Base-by-base conservation (phyloP, 768 basidiomycete species). In the Sarcodon aspratus region DNA sequence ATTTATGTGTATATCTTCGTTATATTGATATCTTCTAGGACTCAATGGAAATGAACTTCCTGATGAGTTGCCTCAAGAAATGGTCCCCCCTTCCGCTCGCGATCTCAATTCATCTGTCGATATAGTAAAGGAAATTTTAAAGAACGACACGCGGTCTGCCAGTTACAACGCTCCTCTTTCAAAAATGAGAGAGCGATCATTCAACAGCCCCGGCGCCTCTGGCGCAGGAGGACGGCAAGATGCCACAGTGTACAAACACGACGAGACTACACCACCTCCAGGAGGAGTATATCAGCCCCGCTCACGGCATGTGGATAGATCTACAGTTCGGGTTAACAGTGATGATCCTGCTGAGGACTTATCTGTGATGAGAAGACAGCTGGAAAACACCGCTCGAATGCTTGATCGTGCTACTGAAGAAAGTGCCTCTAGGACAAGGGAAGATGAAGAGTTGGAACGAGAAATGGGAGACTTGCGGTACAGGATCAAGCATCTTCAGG, bases 11-110 rank as follows among this genome's bases (percentile, higher is more conserved):
- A 13, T 18, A 18, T 2, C 18, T 38, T 38, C 18, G 4, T 4
- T 8, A 42, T 27, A 42, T 35, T 11, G 9, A 10, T 18, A 7
- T 13, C 3, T 43, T 38, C 0, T 56, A 98, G 94, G 79, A 40
- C 73, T 99, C 18, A 96, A 94, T 62, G 95, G 96, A 9, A 93
- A 89, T 64, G 78, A 82, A 1, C 79, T 98, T 40, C 96, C 96
- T 1, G 85, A 87, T 32, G 68, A 75, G 42, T 81, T 99, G 1
- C 96, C 96, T 1, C 66, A 77, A 1, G 96, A 98, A 64, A 79
- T 99, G 38, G 72, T 92, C 2, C 95, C 95, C 0, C 91, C 94
- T 1, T 98, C 96, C 3, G 80, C 87, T 46, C 76, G 83, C 17
- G 92, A 95, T 61, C 81, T 98, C 31, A 86, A 85, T 60, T 78